phyloP scores from a whole-genome alignment of 1,284 basidiomycete genomes.

The Cystobasidiaceae sp. region DNA sequence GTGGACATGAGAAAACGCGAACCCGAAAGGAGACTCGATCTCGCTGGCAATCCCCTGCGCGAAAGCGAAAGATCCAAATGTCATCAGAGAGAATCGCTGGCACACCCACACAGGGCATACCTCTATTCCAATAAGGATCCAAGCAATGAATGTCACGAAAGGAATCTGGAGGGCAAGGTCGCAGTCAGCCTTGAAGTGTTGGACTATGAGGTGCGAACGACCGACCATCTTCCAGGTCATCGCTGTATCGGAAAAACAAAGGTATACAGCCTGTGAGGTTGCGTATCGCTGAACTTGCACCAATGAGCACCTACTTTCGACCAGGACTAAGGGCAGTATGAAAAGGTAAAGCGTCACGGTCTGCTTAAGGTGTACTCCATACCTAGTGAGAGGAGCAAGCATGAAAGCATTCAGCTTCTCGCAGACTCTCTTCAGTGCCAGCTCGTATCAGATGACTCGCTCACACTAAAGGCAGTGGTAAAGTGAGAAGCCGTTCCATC shows the following conservation, averaged over 20 bases:
- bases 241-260: not conserved
- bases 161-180: no score
- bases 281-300: not conserved
- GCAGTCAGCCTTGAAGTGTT: not conserved
- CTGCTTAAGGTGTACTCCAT: slow-evolving; percentile 21
- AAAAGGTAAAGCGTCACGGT: slow-evolving; percentile 37
- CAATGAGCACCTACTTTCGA: slow-evolving; percentile 29
- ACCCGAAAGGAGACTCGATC: slow-evolving; percentile 34
- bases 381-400: slow-evolving; percentile 32
- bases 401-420: not conserved
- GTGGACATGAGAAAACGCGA: not conserved
- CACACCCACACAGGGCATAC: no score
- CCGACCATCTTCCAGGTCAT: slow-evolving; percentile 32
- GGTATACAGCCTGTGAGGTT: not conserved
- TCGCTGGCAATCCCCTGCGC: slow-evolving; percentile 34
- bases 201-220: no score
- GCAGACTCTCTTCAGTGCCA: slow-evolving; percentile 10
- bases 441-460: not conserved
- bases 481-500: slow-evolving; percentile 34
- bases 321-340: slow-evolving; percentile 39
- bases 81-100: not conserved
- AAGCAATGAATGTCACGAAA: slow-evolving; percentile 39
- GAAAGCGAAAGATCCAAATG: not conserved
- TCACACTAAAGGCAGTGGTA: not conserved
- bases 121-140: slow-evolving; percentile 42